Evolutionary conservation across 805 yeast species (phyloP).

Genomic region (Jamesozyma jinghongensis): DNA sequence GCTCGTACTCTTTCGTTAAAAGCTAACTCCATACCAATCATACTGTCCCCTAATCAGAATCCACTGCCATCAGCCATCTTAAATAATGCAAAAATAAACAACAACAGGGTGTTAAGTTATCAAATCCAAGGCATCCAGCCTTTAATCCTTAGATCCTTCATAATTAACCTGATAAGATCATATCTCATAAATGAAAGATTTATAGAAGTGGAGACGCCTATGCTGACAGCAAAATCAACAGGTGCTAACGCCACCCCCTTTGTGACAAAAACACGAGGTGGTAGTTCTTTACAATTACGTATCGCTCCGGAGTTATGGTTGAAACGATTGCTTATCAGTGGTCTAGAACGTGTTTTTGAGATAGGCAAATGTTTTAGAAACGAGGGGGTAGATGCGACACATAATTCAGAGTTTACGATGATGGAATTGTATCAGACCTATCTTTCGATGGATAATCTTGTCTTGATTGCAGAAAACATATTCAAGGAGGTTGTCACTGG

Average conservation of each 20-base stretch:
- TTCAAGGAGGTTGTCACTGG: constrained; percentile 32
- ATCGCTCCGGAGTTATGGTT: constrained; percentile 97
- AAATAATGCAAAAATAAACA: constrained; percentile 48
- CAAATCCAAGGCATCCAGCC: constrained; percentile 43
- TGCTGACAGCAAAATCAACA: constrained; percentile 58
- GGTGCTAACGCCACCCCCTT: constrained; percentile 96
- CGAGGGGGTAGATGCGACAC: constrained; percentile 88
- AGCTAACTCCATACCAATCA: constrained; percentile 37
- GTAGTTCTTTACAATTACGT: constrained; percentile 46
- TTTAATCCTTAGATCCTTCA: constrained; percentile 42
- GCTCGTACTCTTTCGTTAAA: constrained; percentile 67
- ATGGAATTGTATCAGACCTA: constrained; percentile 82
- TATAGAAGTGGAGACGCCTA: constrained; percentile 84
- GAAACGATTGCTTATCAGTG: constrained; percentile 71
- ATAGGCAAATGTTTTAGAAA: constrained; percentile 81
- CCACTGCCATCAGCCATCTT: constrained; percentile 58
- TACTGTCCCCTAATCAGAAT: constrained; percentile 61
- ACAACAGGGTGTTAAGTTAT: constrained; percentile 67
- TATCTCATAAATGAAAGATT: constrained; percentile 51
- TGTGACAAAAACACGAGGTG: constrained; percentile 37
- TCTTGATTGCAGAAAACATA: constrained; percentile 52
- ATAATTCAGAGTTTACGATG: constrained; percentile 88
- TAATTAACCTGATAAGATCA: constrained; percentile 46
- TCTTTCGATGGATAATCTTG: constrained; percentile 56
- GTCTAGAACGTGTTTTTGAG: constrained; percentile 81